Conservation (phyloP, 2,329 filamentous ascomycete genomes). For the Fusarium praegraminearum region DNA sequence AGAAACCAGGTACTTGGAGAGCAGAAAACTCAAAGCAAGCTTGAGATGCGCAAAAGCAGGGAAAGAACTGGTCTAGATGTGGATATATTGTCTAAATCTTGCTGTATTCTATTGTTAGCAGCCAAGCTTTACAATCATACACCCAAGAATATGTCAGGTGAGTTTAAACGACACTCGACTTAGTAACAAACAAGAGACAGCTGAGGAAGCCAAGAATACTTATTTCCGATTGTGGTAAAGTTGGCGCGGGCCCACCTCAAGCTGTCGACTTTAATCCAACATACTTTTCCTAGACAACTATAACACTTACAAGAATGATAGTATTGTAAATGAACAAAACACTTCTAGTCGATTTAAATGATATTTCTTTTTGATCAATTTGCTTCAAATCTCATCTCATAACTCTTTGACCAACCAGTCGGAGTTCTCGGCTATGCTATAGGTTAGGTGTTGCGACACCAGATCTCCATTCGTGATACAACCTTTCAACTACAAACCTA, state of each 20-base stretch:
- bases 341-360: fast-evolving
- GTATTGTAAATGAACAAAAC: not conserved
- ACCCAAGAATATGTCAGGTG: not conserved
- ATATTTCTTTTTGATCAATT: fast-evolving
- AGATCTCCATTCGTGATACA: not conserved
- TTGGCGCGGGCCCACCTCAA: slow-evolving; percentile 4
- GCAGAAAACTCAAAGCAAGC: not conserved
- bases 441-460: not conserved
- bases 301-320: not conserved
- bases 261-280: slow-evolving; percentile 1
- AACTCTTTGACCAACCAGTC: not conserved
- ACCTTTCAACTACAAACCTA: not conserved
- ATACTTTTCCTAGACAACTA: not conserved
- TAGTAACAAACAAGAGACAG: not conserved
- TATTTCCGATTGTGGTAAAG: not conserved
- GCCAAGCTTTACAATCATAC: not conserved
- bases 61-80: not conserved
- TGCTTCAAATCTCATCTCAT: not conserved
- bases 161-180: not conserved
- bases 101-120: not conserved
- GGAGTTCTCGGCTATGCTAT: not conserved
- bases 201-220: not conserved
- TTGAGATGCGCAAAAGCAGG: not conserved
- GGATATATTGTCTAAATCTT: not conserved
- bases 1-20: not conserved